A percentile compares a stretch with the other conserved stretches of the same genome.
Evolutionary conservation across 345 rosid species (phyloP).

Genomic region (Linum trigynum): DNA sequence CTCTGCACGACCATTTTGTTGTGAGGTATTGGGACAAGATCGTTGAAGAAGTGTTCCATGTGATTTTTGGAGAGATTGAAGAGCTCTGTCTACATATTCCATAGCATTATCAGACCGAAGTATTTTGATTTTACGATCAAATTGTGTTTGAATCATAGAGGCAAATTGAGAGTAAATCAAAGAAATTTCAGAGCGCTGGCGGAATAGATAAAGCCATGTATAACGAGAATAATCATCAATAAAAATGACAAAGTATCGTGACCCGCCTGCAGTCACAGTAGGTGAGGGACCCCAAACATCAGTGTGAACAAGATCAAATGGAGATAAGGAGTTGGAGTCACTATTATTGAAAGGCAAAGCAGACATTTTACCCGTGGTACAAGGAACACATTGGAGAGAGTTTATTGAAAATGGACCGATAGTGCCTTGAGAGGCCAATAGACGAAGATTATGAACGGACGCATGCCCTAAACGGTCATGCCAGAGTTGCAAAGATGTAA

Average conservation of each 20-base stretch:
- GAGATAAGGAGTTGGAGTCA: neutral
- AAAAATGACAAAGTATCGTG: no score
- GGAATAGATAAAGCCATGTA: no score
- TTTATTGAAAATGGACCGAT: neutral
- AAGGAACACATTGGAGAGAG: constrained; percentile 1
- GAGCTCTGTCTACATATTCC: neutral
- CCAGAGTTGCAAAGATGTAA: neutral
- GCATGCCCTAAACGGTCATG: constrained; percentile 6
- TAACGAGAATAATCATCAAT: no score
- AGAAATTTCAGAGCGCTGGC: no score
- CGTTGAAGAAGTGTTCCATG: neutral
- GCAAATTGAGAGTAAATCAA: no score
- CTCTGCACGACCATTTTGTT: neutral
- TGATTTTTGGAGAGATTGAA: neutral
- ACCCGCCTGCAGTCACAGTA: no score
- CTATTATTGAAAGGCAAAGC: neutral
- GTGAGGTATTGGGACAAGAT: neutral
- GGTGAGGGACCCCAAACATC: no score
- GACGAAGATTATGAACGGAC: neutral
- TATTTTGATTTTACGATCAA: no score
- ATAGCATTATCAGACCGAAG: neutral
- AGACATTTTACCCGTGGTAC: neutral
- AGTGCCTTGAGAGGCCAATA: constrained; percentile 7
- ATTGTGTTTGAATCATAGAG: no score
- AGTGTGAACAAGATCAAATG: no score